Base-by-base conservation (phyloP, 2,329 filamentous ascomycete genomes). In the Sarocladiaceae sp. region DNA sequence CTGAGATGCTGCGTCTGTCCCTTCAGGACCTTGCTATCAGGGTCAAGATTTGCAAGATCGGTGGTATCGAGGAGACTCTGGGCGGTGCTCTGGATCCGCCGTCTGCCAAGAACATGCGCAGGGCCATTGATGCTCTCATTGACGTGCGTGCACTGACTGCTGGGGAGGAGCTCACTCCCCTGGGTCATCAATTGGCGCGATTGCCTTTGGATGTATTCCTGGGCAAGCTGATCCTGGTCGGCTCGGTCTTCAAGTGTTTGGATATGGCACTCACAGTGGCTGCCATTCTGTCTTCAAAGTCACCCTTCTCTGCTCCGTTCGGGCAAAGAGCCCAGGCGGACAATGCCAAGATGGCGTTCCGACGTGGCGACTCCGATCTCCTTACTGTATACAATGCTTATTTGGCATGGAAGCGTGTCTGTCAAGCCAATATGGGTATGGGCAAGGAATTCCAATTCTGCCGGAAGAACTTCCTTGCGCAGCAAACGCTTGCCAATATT, bases 11-110 rank as follows among this genome's bases (percentile, higher is more conserved):
- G 36, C 87, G 94, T 1, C 75, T 99, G 3, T 97, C 94, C 0
- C 75, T 99, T 11, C 94, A 99, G 67, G 94, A 99, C 63, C 76
- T 99, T 11, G 91, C 96, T 4, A 92, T 99, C 65, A 85, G 94
- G 8, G 92, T 97, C 58, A 99, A 99, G 71, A 96, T 97, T 42
- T 99, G 93, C 75, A 96, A 95, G 63, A 81, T 99, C 39, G 94
- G 94, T 11, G 87, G 90, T 36, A 96, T 97, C 51, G 93, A 97
- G 65, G 83, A 93, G 60, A 97, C 92, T 0, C 77, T 99, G 10
- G 82, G 87, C 20, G 84, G 92, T 66, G 94, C 94, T 3, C 76
- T 99, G 15, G 94, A 99, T 64, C 87, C 93, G 1, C 94, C 94
- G 0, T 92, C 88, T 0, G 78, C 88, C 0, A 96, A 93, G 71